Evolutionary conservation across 2,329 filamentous ascomycete genomes (phyloP), one percentile per base, ranked within the genome.

Genomic region (Fusarium sp.): DNA sequence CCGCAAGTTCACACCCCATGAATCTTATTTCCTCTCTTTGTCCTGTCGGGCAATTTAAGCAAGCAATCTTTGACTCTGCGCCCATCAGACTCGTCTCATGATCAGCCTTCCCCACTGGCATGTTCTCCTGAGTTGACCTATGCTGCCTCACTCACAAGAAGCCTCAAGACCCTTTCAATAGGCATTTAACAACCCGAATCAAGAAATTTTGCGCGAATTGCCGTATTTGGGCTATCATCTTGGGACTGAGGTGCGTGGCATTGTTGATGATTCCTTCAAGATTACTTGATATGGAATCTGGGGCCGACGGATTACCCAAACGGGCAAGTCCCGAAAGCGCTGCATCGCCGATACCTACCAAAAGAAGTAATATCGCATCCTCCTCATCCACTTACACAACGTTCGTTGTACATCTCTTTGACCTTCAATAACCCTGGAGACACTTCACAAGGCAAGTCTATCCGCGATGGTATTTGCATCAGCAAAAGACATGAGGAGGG

Each of bases 241-340:
- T 10, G 7, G 6, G 11, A 1, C 11, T 56, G 52, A 13, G 31
- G 22, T 14, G 6, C 24, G 18, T 22, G n/a, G 20, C 13, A 16
- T 22, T 7, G 43, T 2, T 7, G 8, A 4, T 5, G 14, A 22
- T 5, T 6, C 3, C 9, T 5, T 5, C 3, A 3, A 5, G 10
- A 29, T n/a, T 52, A 52, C 60, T 20, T 3, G 4, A 20, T 52
- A 10, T 6, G 20, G 60, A 14, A 54, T 2, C 18, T 18, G 22
- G 6, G 10, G 6, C 43, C 43, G 60, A 20, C 2, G 10, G n/a
- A 33, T 29, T 52, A 63, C 60, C 4, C 4, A 20, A 63, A 27
- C 2, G 11, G n/a, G 45, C 16, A 63, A 63, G 7, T 27, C 9
- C 22, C 10, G 14, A n/a, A 10, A 37, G 2, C 13, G 5, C 6